These are phyloP conservation scores for Cyberlindnera japonica DNA, from an alignment of 805 yeast genomes.

Conservation along the genomic window DNA sequence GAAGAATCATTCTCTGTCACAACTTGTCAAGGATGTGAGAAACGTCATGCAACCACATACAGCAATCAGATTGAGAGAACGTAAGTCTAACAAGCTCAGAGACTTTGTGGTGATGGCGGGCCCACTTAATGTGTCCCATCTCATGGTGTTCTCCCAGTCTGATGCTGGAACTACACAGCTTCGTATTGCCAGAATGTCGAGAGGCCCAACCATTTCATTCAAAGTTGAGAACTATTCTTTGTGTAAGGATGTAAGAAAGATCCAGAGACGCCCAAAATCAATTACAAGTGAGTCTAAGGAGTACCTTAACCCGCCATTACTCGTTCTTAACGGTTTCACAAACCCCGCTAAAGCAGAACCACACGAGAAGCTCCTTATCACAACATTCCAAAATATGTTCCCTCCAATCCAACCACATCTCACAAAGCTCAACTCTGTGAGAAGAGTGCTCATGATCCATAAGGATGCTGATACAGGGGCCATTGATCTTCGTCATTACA, in stretches of 20 bases:
- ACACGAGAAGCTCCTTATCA: constrained; percentile 77
- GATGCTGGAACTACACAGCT: constrained; percentile 78
- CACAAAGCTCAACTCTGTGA: constrained; percentile 69
- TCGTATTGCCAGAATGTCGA: constrained; percentile 81
- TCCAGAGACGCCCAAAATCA: constrained; percentile 76
- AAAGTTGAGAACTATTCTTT: constrained; percentile 73
- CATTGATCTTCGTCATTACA: constrained; percentile 85
- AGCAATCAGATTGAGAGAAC: constrained; percentile 80
- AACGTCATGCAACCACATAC: constrained; percentile 95
- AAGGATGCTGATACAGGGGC: constrained; percentile 66
- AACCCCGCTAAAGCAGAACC: constrained; percentile 60
- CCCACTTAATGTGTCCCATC: constrained; percentile 87
- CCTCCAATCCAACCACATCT: constrained; percentile 90
- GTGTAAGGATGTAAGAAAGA: constrained; percentile 70
- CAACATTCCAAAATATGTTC: constrained; percentile 92
- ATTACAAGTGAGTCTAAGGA: constrained; percentile 58
- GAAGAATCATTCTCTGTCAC: constrained; percentile 76
- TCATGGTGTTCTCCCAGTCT: constrained; percentile 82
- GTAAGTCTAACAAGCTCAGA: constrained; percentile 81
- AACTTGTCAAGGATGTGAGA: constrained; percentile 83
- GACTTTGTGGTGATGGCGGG: constrained; percentile 99
- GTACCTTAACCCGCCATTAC: constrained; percentile 75
- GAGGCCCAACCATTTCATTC: constrained; percentile 92
- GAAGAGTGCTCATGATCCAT: constrained; percentile 80
- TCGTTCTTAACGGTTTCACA: constrained; percentile 87